phyloP scores from a whole-genome alignment of 495 filamentous ascomycete genomes.

The Chaetomium cochliodes region DNA sequence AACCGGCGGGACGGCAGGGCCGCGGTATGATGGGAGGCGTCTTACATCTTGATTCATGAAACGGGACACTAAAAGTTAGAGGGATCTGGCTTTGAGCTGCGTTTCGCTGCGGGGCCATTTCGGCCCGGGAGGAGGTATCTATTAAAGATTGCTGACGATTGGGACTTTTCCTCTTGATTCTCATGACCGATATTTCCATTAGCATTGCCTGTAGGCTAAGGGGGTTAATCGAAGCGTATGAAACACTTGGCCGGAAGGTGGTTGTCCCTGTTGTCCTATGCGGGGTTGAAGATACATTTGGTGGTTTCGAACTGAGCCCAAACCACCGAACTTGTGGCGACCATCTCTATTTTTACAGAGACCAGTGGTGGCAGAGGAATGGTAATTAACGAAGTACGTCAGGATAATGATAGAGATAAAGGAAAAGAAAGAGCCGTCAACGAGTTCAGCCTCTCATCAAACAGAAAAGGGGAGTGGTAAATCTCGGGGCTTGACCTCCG shows the following conservation, averaged over 20 bases:
- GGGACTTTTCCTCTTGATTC: constrained; percentile 38
- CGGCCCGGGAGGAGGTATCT: constrained; percentile 34
- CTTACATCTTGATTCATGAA: constrained; percentile 29
- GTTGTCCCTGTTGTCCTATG: no score
- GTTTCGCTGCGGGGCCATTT: constrained; percentile 27
- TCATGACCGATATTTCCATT: constrained; percentile 39
- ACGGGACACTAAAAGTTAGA: constrained; percentile 18
- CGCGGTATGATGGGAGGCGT: constrained; percentile 33
- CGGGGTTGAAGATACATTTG: no score
- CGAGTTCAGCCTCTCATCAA: no score
- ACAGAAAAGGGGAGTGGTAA: no score
- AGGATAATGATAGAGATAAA: no score
- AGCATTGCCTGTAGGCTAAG: constrained; percentile 21
- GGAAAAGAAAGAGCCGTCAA: no score
- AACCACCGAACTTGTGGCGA: no score
- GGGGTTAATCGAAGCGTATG: not conserved
- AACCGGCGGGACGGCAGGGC: constrained; percentile 15
- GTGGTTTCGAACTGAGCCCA: no score
- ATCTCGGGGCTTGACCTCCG: no score
- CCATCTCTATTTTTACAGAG: no score
- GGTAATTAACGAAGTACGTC: no score
- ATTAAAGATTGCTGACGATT: constrained; percentile 39
- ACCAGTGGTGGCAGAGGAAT: no score
- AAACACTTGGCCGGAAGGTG: not conserved
- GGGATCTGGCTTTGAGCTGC: constrained; percentile 25